Evolutionary conservation across 768 basidiomycete species (phyloP), one percentile per base, ranked within the genome.

Genomic region (Sarcodon aspratus): DNA sequence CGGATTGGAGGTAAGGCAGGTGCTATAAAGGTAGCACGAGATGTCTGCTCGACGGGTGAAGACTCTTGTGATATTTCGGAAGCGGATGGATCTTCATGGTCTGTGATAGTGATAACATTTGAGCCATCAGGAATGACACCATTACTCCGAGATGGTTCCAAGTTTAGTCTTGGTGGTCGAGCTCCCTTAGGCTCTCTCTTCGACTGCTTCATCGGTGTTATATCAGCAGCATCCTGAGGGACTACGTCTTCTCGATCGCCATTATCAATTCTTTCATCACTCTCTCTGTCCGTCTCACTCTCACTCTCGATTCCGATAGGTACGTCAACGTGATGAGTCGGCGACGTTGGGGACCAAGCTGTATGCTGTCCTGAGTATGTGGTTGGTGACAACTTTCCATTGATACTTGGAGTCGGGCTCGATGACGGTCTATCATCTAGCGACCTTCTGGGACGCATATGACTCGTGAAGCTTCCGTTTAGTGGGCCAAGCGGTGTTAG

Each of bases 1-100:
- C 88, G 80, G 58, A 95, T 92, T 0, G 89, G 89, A 3, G 91
- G 91, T 31, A 93, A 69, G 3, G 89, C 86, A 36, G 92, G 91
- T 0, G 88, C 85, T 45, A 90, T 87, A 61, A 85, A 85, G 15
- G 89, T 89, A 6, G 85, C 70, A 56, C 75, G 76, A 7, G 82
- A 80, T 9, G 75, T 79, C 38, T 72, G 75, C 59, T 86, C 78
- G 32, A 85, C 76, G 0, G 80, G 76, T 1, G 79, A 76, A 9
- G 77, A 76, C 54, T 84, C 83, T 12, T 54, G 61, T 31, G 61
- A 59, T 33, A 55, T 52, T 33, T 57, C 58, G 0, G 59, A 58
- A 21, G 49, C 55, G n/a, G 52, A 55, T 15, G 52, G 49, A 33
- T 58, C 63, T 36, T 56, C 57, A 49, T 53, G 56, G 49, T 51